Base-by-base conservation (phyloP, 2,329 filamentous ascomycete species). In the Epichloe gansuensis region DNA sequence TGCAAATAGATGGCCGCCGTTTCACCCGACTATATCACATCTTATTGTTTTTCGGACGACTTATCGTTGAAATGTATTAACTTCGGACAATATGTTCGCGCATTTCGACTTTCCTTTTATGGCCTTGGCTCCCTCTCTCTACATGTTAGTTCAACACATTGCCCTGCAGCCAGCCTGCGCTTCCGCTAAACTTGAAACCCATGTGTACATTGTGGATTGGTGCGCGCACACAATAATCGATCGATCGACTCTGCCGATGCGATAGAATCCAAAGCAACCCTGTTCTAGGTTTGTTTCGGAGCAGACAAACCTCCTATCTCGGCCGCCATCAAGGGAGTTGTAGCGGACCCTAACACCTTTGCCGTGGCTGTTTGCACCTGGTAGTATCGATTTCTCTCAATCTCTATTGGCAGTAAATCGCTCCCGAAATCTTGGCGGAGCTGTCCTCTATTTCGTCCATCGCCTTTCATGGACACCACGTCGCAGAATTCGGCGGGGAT, bases 351-450 rank as follows among this genome's bases (percentile, higher is more conserved):
- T 43, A 38, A 43, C 46, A 48, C 21, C n/a, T 43, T 34, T 34
- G 28, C 34, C 5, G 28, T 48, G 38, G 13, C 35, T 48, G 39
- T 15, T 39, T 17, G 21, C 46, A 48, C 51, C 51, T 52, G 51
- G 46, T 13, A 47, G 31, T 21, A 13, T 21, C 9, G 39, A 52
- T 28, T 52, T 52, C 51, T 52, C 46, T 52, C 23, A 1, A 37
- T n/a, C 45, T 38, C 31, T 38, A 52, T 52, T 52, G 51, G 51
- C 45, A 39, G 51, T 52, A 38, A 52, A 52, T 52, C 6, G 46
- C 37, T 25, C 12, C n/a, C 28, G 37, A 25, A 15, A 48, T 28
- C 51, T 52, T 52, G 51, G 45, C 51, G 41, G 43, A 13, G 12
- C 50, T 12, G 13, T 13, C 44, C 7, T 35, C 8, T 23, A 8